phyloP scores from a whole-genome alignment of 352 stramenopile species.

The Blastocystis sp. region DNA sequence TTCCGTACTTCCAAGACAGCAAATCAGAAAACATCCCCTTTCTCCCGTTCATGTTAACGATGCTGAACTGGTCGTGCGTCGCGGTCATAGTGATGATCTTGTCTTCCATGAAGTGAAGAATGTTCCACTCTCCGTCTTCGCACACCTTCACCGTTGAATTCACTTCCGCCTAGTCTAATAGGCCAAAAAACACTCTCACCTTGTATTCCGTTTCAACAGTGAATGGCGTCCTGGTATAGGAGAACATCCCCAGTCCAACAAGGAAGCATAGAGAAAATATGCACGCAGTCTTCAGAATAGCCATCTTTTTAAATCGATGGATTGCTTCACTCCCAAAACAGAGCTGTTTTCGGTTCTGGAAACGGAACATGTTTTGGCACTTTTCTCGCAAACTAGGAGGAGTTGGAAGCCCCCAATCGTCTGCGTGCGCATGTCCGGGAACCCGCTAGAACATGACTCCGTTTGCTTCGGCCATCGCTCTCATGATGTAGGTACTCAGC shows the following conservation, averaged over 20 bases:
- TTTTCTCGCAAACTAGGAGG: too few species aligned
- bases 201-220: conserved; percentile 21
- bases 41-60: neutral
- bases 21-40: neutral
- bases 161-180: neutral
- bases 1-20: conserved; percentile 11
- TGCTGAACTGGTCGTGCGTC: conserved; percentile 46
- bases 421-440: neutral
- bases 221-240: conserved; percentile 47
- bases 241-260: neutral
- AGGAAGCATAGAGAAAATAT: neutral
- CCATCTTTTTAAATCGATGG: neutral
- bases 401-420: too few species aligned
- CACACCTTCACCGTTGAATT: conserved; percentile 14
- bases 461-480: neutral
- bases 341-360: too few species aligned
- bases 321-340: too few species aligned
- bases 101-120: conserved; percentile 53
- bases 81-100: neutral
- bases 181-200: neutral
- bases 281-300: neutral
- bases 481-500: conserved; percentile 12
- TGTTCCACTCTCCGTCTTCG: conserved; percentile 6
- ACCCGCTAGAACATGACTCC: neutral
- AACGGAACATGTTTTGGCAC: too few species aligned